These are phyloP conservation scores for Lactarius psammicola DNA, from an alignment of 768 basidiomycete genomes.

Conservation along the genomic window DNA sequence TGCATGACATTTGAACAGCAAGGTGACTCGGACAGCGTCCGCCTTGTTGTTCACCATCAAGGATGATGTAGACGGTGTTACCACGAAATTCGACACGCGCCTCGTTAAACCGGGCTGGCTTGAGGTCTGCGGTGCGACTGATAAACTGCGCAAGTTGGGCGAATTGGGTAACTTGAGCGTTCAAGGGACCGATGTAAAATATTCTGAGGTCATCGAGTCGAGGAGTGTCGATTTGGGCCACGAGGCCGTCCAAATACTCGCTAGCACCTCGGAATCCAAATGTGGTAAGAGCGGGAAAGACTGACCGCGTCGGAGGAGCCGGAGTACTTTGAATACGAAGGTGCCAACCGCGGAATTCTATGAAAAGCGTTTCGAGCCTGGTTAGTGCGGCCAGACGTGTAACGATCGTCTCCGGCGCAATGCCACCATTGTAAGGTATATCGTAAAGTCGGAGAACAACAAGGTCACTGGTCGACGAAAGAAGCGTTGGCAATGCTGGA, in stretches of 20 bases:
- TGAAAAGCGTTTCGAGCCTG: not conserved
- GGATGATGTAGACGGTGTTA: not conserved
- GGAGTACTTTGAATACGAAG: not conserved
- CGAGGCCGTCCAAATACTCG: constrained; percentile 14
- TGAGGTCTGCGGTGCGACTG: not conserved
- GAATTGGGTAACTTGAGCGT: not conserved
- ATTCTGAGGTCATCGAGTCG: not conserved
- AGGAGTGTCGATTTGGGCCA: constrained; percentile 2
- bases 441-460: not conserved
- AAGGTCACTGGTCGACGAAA: not conserved
- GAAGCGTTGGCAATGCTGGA: not conserved
- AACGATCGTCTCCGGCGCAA: constrained; percentile 3
- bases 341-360: constrained; percentile 4
- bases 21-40: not conserved
- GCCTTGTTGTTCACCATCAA: not conserved
- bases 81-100: not conserved
- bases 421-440: not conserved
- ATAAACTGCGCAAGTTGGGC: not conserved
- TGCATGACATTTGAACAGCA: not conserved
- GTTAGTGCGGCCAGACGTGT: not conserved
- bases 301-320: not conserved
- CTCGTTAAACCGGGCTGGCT: not conserved
- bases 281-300: not conserved
- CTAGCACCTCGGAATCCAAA: not conserved
- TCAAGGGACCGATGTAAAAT: not conserved